Conservation (phyloP, 2,329 filamentous ascomycete genomes). For the Fusarium chuoi region DNA sequence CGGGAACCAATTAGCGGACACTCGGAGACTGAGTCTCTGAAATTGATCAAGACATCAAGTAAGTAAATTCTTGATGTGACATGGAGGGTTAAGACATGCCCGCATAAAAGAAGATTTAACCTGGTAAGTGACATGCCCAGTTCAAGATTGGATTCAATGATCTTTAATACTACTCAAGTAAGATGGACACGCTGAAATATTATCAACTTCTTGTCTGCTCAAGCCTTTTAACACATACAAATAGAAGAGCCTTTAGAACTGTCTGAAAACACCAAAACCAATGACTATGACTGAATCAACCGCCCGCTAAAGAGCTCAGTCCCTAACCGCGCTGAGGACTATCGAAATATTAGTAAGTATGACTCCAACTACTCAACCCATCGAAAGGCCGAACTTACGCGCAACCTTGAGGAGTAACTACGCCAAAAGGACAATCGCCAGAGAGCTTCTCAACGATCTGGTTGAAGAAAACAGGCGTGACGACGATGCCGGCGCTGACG, state of each 20-base stretch:
- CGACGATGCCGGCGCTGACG: slow-evolving; percentile 64
- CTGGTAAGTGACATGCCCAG: background rate
- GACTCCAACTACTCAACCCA: background rate
- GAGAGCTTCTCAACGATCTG: slow-evolving; percentile 60
- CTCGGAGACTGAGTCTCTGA: background rate
- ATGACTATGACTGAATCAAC: background rate
- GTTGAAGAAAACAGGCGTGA: slow-evolving; percentile 62
- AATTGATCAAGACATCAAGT: background rate
- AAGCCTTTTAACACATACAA: background rate
- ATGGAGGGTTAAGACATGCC: background rate
- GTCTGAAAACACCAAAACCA: background rate
- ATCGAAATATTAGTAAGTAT: background rate
- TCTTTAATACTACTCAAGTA: background rate
- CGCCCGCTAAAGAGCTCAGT: background rate
- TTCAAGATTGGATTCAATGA: background rate
- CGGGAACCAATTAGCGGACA: background rate
- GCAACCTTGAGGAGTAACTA: slow-evolving; percentile 66
- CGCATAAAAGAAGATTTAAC: background rate
- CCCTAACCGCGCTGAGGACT: slow-evolving; percentile 36
- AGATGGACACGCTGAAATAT: background rate
- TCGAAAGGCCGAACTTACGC: slow-evolving; percentile 55
- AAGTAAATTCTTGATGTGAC: background rate
- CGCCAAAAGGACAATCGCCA: slow-evolving; percentile 67
- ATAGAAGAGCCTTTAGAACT: background rate
- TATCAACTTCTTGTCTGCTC: background rate